Conservation (phyloP, 176 grass and related monocot genomes). For the Oryza longistaminata region DNA sequence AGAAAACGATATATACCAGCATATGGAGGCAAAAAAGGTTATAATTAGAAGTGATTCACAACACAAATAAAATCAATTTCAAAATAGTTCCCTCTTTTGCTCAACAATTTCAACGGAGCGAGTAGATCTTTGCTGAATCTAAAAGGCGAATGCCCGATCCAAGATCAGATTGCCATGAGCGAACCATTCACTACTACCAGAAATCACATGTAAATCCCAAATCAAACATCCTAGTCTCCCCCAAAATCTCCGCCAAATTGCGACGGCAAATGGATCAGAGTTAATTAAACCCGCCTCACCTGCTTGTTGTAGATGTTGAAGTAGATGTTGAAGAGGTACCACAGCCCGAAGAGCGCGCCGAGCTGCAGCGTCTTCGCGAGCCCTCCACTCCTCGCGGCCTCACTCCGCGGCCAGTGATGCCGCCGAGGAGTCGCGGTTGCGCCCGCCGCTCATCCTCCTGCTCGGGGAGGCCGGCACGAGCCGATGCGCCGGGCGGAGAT, state of each 20-base stretch:
- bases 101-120: neutral
- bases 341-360: constrained; percentile 62
- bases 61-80: neutral
- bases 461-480: constrained; percentile 39
- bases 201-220: neutral
- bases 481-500: constrained; percentile 17
- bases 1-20: no score
- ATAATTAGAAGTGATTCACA: neutral
- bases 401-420: no score
- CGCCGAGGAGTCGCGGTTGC: no score
- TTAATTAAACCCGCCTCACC: constrained; percentile 27
- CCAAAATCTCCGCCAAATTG: neutral
- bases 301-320: constrained; percentile 96
- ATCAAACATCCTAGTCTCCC: neutral
- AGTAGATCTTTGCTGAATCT: neutral
- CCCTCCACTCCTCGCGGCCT: constrained; percentile 26
- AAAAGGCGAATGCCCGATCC: neutral
- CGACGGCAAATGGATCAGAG: neutral
- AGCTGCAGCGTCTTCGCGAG: constrained; percentile 59
- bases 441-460: neutral
- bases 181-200: neutral
- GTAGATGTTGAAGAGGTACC: constrained; percentile 91
- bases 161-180: neutral
- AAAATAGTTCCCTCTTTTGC: neutral
- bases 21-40: neutral